phyloP scores from a whole-genome alignment of 1,139 yeast species.

The Debaryomyces coudertii region DNA sequence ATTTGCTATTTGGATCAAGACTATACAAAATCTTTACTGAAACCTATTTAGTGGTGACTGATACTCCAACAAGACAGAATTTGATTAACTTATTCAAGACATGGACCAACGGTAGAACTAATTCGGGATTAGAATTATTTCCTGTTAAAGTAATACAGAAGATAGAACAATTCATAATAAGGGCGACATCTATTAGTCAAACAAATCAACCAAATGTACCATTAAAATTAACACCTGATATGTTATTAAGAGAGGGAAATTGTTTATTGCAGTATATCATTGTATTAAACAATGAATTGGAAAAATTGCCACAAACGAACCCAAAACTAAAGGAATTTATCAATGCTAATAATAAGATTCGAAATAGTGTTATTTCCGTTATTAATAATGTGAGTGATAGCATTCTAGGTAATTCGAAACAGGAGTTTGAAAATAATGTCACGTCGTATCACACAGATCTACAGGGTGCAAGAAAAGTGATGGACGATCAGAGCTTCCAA shows the following conservation, averaged over 20 bases:
- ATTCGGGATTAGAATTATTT: constrained; percentile 41
- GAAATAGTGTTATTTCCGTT: constrained; percentile 35
- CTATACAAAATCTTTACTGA: constrained; percentile 41
- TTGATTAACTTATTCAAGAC: constrained; percentile 45
- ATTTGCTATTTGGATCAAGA: constrained; percentile 37
- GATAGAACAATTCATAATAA: constrained; percentile 44
- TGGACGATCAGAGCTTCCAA: constrained; percentile 34
- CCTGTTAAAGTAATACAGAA: constrained; percentile 31
- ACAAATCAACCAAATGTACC: constrained; percentile 17
- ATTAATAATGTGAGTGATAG: constrained; percentile 40
- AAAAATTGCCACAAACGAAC: constrained; percentile 18
- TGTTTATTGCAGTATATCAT: constrained; percentile 36
- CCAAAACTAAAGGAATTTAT: constrained; percentile 17
- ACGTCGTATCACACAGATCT: constrained; percentile 31
- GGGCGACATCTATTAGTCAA: constrained; percentile 35
- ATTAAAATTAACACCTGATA: constrained; percentile 28
- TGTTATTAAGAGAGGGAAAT: constrained; percentile 37
- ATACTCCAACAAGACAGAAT: constrained; percentile 39
- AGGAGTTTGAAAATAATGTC: constrained; percentile 30
- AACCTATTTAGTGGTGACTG: constrained; percentile 43
- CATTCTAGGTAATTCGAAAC: constrained; percentile 26
- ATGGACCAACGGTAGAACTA: constrained; percentile 39
- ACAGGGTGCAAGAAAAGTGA: constrained; percentile 27
- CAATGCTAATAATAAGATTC: constrained; percentile 20
- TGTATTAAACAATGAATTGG: constrained; percentile 22